Evolutionary conservation across 139 green algal species (phyloP), one percentile per base, ranked within the genome.

Genomic region (Dunaliella primolecta): DNA sequence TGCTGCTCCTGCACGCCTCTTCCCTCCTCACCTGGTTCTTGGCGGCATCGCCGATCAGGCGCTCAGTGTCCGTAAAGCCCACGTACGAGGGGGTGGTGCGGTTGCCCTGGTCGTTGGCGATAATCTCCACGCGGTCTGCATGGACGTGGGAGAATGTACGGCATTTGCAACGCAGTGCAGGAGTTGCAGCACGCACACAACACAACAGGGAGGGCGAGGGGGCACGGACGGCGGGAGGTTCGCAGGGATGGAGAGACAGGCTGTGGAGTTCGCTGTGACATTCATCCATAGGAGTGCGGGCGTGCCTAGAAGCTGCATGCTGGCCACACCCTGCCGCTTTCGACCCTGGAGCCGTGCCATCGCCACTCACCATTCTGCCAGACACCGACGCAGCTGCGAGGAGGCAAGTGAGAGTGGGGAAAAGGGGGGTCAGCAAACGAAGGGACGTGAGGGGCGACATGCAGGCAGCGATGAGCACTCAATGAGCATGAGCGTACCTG

Each of bases 31-130:
- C 96, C 93, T 99, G 97, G 91, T 98, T 99, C 94, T 99, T 98
- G 15, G 97, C 95, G 36, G 95, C 95, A 92, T 98, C 95, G 35
- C 95, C 97, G 34, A 99, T 98, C 21, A 99, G 92, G 55, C 97
- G 94, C 93, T 99, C 97, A 15, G 90, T 95, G 89, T 99, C 97
- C 24, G 97, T 99, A 91, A 99, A 99, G 15, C 93, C 97, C 20
- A 99, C 97, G 88, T 99, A 99, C 0, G 93, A 97, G 29, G 95
- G 95, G 0, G 96, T 99, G 32, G 96, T 99, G 33, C 96, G 89
- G 93, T 98, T 97, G 55, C 94, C 93, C 89, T 97, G 93, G 84
- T 99, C 96, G 89, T 98, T 98, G 30, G 95, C 91, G 27, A 98
- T 98, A 83, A 98, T 98, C 90, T 98, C 95, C 1, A 98, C 95